Evolutionary conservation across 2,329 filamentous ascomycete genomes (phyloP), one percentile per base, ranked within the genome.

Genomic region (Colletotrichum sp.): DNA sequence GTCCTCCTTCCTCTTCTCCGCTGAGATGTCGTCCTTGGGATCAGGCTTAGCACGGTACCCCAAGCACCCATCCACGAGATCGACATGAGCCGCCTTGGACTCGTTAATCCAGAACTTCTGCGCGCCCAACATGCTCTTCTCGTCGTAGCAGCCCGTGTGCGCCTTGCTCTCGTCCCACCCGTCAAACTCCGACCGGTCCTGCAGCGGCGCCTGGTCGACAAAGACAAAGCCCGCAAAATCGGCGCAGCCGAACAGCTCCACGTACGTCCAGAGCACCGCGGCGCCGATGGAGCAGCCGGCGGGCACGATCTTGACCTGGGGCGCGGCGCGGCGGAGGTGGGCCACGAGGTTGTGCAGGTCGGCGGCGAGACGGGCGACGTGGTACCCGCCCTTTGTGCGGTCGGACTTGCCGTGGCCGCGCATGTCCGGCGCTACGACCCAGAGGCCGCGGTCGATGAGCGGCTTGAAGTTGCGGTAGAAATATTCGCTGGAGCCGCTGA

Each of bases 261-360:
- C 77, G 70, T 85, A 84, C 1, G 85, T 86, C 84, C 84, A 86
- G 8, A 86, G 77, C 8, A 86, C 80, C 2, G 85, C 85, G 8
- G 85, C 85, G 65, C 85, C 84, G 66, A 86, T 85, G 36, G 84
- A 86, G 78, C 85, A 86, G 10, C 85, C 85, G 0, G 86, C 82
- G 12, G 82, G 80, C 0, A 86, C 77, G 60, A 86, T 77, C 5
- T 76, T 76, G 28, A 77, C 25, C 18, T 48, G 13, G 12, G 55
- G 58, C 3, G 67, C 66, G 30, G 73, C 43, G 13, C 60, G 39
- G 18, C 72, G 80, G 2, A 86, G 78, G 61, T 82, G 79, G 2
- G 66, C 48, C 52, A 86, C 67, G 2, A 86, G 77, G 39, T 81
- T 78, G 16, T 78, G 79, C 25, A 86, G 78, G 72, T 86, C 85